Evolutionary conservation across 352 stramenopile species (phyloP), one percentile per base, ranked within the genome.

Genomic region (Globisporangium abappressorium): DNA sequence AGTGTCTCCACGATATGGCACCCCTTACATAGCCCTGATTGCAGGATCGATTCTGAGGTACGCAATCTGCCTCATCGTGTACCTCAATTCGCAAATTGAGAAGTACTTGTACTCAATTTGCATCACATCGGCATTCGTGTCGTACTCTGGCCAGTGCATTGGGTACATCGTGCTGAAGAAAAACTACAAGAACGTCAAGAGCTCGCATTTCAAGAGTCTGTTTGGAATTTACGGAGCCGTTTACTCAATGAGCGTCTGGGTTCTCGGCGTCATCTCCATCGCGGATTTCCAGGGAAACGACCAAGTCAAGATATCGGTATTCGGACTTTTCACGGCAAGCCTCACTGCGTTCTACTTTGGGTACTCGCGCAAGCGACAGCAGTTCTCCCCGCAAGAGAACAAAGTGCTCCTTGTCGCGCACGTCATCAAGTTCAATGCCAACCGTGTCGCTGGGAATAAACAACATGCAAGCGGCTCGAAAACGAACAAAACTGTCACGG

Each of bases 21-120:
- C 66, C 1, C 65, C 73, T 3, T 70, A 76, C 43, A 62, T 1
- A 62, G 72, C 33, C 57, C 68, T 9, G 77, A 75, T 0, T 72
- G 68, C 0, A 18, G 34, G 15, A 18, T 80, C 2, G 80, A 54
- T 54, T 47, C 41, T n/a, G 41, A 14, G 74, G 54, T 84, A 83
- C 33, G 53, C 56, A 0, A 43, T 85, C 2, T 88, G 76, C 43
- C 55, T 85, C 20, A 49, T 77, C 8, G 74, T 60, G 33, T 24
- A 60, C 30, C 38, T 60, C 7, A 28, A 24, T 8, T 24, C 55
- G 55, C 5, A 7, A 2, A 20, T 58, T 2, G 26, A 2, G 4
- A 22, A 28, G 14, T 47, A 65, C 5, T 20, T 58, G 14, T 65
- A 49, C 20, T 36, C 11, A 3, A 41, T 65, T 20, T 65, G 60